Conservation (phyloP, 208 protist genomes). For the Angomonas deanei region DNA sequence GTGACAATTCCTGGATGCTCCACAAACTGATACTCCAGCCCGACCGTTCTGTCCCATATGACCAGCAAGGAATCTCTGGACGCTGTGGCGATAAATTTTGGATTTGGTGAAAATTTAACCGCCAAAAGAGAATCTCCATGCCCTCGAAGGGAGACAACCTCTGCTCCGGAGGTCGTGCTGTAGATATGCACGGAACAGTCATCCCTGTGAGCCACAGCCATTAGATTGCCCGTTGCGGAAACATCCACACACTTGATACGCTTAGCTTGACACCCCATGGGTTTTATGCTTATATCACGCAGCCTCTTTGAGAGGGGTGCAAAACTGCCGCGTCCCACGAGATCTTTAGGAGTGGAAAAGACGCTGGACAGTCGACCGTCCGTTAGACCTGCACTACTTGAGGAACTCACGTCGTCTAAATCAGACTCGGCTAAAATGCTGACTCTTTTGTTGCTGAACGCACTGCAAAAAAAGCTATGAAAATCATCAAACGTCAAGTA, state of each 20-base stretch:
- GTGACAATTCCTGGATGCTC: conserved; percentile 60
- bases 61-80: conserved; percentile 38
- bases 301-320: background rate
- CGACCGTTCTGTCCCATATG: conserved; percentile 49
- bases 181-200: conserved; percentile 52
- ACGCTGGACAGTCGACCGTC: background rate
- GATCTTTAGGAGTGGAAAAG: background rate
- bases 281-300: conserved; percentile 20
- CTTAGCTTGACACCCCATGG: conserved; percentile 26
- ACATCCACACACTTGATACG: conserved; percentile 56
- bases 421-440: conserved; percentile 5
- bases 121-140: conserved; percentile 42
- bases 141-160: conserved; percentile 38
- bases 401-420: background rate
- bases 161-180: conserved; percentile 21
- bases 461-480: conserved; percentile 3
- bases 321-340: background rate
- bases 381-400: background rate
- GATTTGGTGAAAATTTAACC: conserved; percentile 47
- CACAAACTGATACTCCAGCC: conserved; percentile 37
- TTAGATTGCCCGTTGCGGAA: conserved; percentile 25
- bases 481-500: background rate
- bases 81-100: conserved; percentile 52
- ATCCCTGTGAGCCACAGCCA: conserved; percentile 47
- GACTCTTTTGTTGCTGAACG: conserved; percentile 17